Conservation (phyloP, 2,329 filamentous ascomycete genomes). For the Triangularia setosa region DNA sequence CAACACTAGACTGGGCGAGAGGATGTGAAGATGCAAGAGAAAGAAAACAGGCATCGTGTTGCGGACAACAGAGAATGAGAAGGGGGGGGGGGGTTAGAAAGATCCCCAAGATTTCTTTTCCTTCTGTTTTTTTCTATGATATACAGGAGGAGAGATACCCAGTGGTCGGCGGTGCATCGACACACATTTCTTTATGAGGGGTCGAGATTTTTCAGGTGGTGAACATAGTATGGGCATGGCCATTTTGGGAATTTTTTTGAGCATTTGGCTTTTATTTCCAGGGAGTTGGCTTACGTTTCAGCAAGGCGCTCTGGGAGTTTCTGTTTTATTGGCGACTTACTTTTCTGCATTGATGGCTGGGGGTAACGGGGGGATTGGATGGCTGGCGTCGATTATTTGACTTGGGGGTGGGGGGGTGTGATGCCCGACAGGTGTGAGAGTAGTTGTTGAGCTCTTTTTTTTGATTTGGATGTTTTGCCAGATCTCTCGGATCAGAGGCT, state of each 20-base stretch:
- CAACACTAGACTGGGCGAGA: neutral
- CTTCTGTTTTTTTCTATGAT: neutral
- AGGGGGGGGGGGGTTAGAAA: neutral
- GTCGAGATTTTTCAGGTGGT: neutral
- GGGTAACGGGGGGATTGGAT: neutral
- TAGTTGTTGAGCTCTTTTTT: too few relatives aligned
- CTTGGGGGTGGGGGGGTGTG: too few relatives aligned
- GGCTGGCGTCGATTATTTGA: too few relatives aligned
- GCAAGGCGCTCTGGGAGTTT: neutral
- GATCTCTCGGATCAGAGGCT: neutral
- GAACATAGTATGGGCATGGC: neutral
- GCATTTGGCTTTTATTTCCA: neutral
- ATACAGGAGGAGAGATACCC: constrained; percentile 9
- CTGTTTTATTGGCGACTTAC: neutral
- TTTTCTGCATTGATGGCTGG: neutral
- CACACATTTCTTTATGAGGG: neutral
- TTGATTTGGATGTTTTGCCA: neutral
- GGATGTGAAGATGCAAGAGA: neutral
- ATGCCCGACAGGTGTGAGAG: neutral
- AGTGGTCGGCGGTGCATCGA: neutral
- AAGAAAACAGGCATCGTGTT: neutral
- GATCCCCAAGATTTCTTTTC: neutral
- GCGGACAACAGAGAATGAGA: neutral
- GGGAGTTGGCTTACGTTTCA: neutral
- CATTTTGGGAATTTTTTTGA: neutral